phyloP scores from a whole-genome alignment of 352 stramenopile species.

The Pythium dissimile region DNA sequence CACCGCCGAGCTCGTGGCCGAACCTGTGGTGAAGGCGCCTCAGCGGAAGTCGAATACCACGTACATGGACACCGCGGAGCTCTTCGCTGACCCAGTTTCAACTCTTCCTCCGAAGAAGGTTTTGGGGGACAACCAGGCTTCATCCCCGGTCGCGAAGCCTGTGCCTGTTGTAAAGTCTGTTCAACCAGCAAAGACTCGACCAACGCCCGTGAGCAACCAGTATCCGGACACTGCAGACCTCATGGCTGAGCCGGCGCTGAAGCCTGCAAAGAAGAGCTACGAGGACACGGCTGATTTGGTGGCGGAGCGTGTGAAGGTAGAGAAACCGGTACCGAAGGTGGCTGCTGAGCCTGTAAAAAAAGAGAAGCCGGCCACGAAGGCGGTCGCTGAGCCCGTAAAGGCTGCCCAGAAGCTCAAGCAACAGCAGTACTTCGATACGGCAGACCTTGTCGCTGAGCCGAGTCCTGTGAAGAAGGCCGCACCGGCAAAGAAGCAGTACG shows the following conservation, averaged over 20 bases:
- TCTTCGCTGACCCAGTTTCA: constrained; percentile 4
- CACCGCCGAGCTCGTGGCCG: not conserved
- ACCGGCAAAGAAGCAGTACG: constrained; percentile 9
- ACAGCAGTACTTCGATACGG: constrained; percentile 11
- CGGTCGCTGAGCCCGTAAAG: not conserved
- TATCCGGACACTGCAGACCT: constrained; percentile 10
- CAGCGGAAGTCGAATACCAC: not conserved
- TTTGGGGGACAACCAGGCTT: constrained; percentile 1
- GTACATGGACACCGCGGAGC: constrained; percentile 14
- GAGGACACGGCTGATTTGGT: constrained; percentile 18
- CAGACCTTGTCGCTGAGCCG: constrained; percentile 8
- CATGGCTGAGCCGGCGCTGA: constrained; percentile 1
- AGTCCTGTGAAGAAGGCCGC: not conserved
- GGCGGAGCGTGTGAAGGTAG: not conserved
- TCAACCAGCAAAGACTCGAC: not conserved
- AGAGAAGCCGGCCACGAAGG: not conserved
- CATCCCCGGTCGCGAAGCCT: not conserved
- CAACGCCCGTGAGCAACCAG: not conserved
- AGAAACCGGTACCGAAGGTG: no score
- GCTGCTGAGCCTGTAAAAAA: no score
- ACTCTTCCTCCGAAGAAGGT: not conserved
- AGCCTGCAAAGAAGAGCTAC: constrained; percentile 10
- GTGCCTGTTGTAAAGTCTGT: not conserved
- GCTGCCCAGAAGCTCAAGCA: not conserved
- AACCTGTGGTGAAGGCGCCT: not conserved